Conservation (phyloP, 2,329 filamentous ascomycete species). For the Seiridium unicorne region DNA sequence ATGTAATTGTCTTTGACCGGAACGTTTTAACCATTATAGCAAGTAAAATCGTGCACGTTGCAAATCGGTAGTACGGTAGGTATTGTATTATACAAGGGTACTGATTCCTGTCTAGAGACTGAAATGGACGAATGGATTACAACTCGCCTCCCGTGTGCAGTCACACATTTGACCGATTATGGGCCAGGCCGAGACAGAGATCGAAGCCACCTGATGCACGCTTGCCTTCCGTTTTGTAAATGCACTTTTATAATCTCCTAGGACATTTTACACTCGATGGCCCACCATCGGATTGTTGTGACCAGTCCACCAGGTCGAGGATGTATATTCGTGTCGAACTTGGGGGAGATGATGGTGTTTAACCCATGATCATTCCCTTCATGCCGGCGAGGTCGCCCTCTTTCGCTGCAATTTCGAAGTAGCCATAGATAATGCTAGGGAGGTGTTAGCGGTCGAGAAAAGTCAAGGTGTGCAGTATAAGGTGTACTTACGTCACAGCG, state of each 20-base stretch:
- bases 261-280: slow-evolving; percentile 7
- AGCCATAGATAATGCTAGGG: slow-evolving; percentile 92
- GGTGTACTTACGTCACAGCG: slow-evolving; percentile 84
- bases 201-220: slow-evolving; percentile 1
- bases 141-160: background rate
- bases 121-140: background rate
- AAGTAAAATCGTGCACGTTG: background rate
- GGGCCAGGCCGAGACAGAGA: background rate
- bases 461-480: background rate
- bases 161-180: background rate
- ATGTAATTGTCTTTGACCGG: too few relatives aligned
- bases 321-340: background rate
- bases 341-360: slow-evolving; percentile 25
- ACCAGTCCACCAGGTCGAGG: background rate
- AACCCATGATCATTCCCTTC: slow-evolving; percentile 73
- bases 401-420: slow-evolving; percentile 99
- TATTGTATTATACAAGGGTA: background rate
- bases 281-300: slow-evolving; percentile 5
- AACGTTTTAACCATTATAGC: background rate
- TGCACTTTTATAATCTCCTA: slow-evolving; percentile 1
- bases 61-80: background rate
- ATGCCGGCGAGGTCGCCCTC: slow-evolving; percentile 90
- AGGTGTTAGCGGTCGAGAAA: slow-evolving; percentile 30
- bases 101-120: background rate
- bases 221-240: slow-evolving; percentile 1